Evolutionary conservation across 257 asterid species (phyloP), one percentile per base, ranked within the genome.

Genomic region (Primulina huaijiensis): DNA sequence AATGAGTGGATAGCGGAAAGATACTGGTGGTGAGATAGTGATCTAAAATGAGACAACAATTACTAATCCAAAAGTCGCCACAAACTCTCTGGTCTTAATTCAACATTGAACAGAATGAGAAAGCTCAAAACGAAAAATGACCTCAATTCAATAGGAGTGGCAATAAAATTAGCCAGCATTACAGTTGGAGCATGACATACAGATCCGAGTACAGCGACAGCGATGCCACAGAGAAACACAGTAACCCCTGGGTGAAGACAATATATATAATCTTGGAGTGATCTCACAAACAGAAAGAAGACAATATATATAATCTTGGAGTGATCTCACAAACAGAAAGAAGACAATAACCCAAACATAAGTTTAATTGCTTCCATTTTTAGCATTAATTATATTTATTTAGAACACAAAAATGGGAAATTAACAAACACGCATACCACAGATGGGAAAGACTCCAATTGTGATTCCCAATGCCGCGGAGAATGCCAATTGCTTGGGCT

Each of bases 121-220:
- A 11, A 12, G 33, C 30, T 27, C n/a, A 34, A 31, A 46, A 61
- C 19, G 61, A 70, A 53, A 25, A 30, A 64, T 78, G 73, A 88
- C 98, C 98, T 88, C 71, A 92, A 76, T 72, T 92, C 98, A 70
- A 90, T 66, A 5, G 97, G 97, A 64, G 98, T 92, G 30, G 92
- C 95, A 63, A 86, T 77, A 62, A 92, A 88, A 78, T 92, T 92
- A 23, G 97, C 83, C 74, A 90, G 81, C 97, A 92, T 88, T 37
- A 92, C 90, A 46, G 97, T 92, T 29, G 98, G 97, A 73, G 98
- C 96, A 80, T 92, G 93, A 58, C 90, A 88, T 57, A 60, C 77
- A 64, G 94, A 78, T 78, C 97, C 85, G 38, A 88, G 92, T 35
- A 84, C 35, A 9, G 92, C 97, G 75, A 88, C 86, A 65, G 95